These are phyloP conservation scores for Monascus purpureus DNA, from an alignment of 495 filamentous ascomycete genomes.

Conservation along the genomic window DNA sequence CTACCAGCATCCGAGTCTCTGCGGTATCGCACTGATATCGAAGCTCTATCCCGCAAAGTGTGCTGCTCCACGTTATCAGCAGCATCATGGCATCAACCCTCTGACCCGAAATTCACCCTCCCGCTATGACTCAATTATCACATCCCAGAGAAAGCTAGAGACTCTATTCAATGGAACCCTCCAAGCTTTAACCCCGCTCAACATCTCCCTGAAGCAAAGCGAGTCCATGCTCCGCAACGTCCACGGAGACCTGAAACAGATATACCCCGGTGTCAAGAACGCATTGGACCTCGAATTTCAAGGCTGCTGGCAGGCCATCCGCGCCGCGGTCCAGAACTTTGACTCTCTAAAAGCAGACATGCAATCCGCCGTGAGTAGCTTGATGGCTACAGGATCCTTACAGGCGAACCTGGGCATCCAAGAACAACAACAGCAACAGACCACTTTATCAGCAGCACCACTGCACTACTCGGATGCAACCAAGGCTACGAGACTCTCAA, in stretches of 20 bases:
- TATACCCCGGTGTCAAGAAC: slow-evolving; percentile 19
- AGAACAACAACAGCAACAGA: slow-evolving; percentile 1
- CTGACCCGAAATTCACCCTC: slow-evolving; percentile 3
- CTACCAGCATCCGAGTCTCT: slow-evolving; percentile 21
- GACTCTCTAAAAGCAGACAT: slow-evolving; percentile 28
- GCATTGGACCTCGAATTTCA: slow-evolving; percentile 30
- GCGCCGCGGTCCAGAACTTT: slow-evolving; percentile 22
- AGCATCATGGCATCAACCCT: slow-evolving; percentile 4
- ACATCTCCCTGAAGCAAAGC: slow-evolving; percentile 19
- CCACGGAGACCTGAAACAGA: slow-evolving; percentile 15
- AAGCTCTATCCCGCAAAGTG: slow-evolving; percentile 24
- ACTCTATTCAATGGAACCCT: slow-evolving; percentile 19
- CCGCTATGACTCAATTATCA: slow-evolving; percentile 11
- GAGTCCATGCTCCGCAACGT: slow-evolving; percentile 20
- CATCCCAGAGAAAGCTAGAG: slow-evolving; percentile 19
- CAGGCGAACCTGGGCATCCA: too few species aligned
- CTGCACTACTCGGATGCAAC: slow-evolving; percentile 5
- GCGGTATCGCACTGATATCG: slow-evolving; percentile 13
- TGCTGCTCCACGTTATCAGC: neutral
- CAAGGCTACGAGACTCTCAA: slow-evolving; percentile 18
- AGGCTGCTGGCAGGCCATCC: slow-evolving; percentile 21
- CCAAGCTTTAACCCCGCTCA: slow-evolving; percentile 16
- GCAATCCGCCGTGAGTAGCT: slow-evolving; percentile 24
- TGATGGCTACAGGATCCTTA: slow-evolving; percentile 13
- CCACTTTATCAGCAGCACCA: slow-evolving; percentile 1